phyloP scores from a whole-genome alignment of 176 grass and related monocot species.

The barley (Hordeum vulgare) region DNA sequence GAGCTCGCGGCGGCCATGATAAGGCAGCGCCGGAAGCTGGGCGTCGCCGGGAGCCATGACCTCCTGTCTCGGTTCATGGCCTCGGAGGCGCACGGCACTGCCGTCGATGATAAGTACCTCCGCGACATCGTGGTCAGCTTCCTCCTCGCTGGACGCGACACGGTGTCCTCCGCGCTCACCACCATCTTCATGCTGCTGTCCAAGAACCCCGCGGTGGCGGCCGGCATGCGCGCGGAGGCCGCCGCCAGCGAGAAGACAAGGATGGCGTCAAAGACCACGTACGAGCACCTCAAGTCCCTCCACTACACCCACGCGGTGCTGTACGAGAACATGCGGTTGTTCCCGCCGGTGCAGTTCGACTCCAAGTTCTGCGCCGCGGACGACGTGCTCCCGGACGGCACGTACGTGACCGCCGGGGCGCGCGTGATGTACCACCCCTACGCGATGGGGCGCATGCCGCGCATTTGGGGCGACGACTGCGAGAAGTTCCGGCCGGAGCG shows the following conservation, averaged over 20 bases:
- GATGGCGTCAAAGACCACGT: neutral
- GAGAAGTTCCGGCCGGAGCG: constrained; percentile 53
- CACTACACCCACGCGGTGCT: constrained; percentile 54
- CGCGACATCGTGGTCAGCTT: constrained; percentile 87
- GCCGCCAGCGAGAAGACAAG: neutral
- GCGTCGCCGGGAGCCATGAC: constrained; percentile 42
- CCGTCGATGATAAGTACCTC: constrained; percentile 57
- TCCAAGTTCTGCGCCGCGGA: constrained; percentile 63
- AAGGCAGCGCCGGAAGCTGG: constrained; percentile 43
- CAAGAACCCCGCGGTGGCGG: constrained; percentile 27
- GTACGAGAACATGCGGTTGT: constrained; percentile 65
- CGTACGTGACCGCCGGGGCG: constrained; percentile 31
- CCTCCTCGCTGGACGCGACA: constrained; percentile 70
- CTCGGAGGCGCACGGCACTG: neutral
- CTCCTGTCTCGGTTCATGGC: constrained; percentile 81
- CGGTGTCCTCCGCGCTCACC: constrained; percentile 63
- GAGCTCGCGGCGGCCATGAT: constrained; percentile 52
- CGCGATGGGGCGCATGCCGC: constrained; percentile 67
- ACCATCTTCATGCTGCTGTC: constrained; percentile 71
- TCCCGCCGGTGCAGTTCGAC: constrained; percentile 83
- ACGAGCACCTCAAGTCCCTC: constrained; percentile 32
- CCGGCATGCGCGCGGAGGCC: constrained; percentile 46
- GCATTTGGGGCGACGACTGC: constrained; percentile 69
- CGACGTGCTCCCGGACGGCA: constrained; percentile 68
- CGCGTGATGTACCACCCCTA: constrained; percentile 74